Evolutionary conservation across 768 basidiomycete species (phyloP).

Genomic region (Hygrophorus pudorinus): DNA sequence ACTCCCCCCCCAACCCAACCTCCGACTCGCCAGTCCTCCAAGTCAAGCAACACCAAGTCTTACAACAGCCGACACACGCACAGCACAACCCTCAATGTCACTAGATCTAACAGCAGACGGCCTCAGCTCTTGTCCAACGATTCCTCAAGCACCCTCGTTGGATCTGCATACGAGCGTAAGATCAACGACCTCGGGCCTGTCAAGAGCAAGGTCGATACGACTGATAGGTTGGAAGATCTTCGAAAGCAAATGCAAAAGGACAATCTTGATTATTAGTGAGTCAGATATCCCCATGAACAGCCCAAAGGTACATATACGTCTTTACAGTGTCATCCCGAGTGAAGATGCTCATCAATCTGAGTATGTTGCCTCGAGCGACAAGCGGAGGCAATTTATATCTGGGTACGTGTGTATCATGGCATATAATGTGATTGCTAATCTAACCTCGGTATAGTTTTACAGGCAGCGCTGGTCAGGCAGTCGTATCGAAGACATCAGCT

Average conservation of each 20-base stretch:
- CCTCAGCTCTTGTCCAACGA: conserved; percentile 43
- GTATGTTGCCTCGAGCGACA: conserved; percentile 67
- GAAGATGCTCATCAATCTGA: conserved; percentile 83
- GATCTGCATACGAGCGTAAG: conserved; percentile 63
- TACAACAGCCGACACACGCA: conserved; percentile 2
- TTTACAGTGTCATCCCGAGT: conserved; percentile 54
- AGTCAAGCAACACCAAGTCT: conserved; percentile 26
- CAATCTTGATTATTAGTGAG: conserved; percentile 68
- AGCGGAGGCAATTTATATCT: conserved; percentile 68
- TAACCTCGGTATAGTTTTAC: conserved; percentile 33
- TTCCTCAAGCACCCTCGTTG: conserved; percentile 65
- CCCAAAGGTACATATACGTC: conserved; percentile 3
- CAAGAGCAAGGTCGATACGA: conserved; percentile 45
- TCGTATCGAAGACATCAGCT: conserved; percentile 55
- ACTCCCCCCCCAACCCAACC: too few species aligned
- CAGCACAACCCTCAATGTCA: conserved; percentile 9
- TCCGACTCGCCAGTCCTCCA: conserved; percentile 9
- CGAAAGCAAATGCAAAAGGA: conserved; percentile 60
- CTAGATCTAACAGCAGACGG: conserved; percentile 17
- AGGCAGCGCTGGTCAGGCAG: conserved; percentile 61
- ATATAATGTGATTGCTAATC: background rate
- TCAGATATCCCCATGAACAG: conserved; percentile 9
- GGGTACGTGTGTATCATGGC: conserved; percentile 38
- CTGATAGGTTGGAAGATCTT: conserved; percentile 44
- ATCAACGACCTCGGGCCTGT: conserved; percentile 51